A percentile compares a stretch with the other conserved stretches of the same genome.
phyloP scores from a whole-genome alignment of 2,329 filamentous ascomycete genomes.

The Boeremia exigua region DNA sequence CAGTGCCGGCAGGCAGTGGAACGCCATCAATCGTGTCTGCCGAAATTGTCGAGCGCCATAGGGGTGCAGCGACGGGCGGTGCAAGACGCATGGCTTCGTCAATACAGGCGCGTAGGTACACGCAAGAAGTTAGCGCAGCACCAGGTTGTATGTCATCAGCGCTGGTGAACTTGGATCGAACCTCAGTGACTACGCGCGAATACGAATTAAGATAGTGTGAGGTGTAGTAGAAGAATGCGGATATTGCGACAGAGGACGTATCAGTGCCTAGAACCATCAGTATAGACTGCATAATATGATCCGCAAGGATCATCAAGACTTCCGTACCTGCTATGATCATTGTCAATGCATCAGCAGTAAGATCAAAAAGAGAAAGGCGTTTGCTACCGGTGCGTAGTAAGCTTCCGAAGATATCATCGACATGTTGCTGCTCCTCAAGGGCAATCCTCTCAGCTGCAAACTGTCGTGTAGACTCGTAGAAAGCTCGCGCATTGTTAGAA shows the following conservation, averaged over 20 bases:
- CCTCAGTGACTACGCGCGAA: not conserved
- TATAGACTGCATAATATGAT: not conserved
- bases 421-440: not conserved
- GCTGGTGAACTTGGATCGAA: slow-evolving; percentile 12
- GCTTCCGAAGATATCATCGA: not conserved
- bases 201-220: slow-evolving; percentile 38
- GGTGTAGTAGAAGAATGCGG: slow-evolving; percentile 49
- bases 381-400: not conserved
- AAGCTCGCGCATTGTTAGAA: not conserved
- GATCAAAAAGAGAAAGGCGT: not conserved
- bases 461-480: not conserved
- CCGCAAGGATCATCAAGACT: not conserved
- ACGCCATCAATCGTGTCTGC: slow-evolving; percentile 29
- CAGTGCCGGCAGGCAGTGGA: slow-evolving; percentile 27
- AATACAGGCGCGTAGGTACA: slow-evolving; percentile 41
- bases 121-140: slow-evolving; percentile 22
- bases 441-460: not conserved
- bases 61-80: slow-evolving; percentile 27
- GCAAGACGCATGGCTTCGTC: slow-evolving; percentile 43
- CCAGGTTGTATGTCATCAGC: slow-evolving; percentile 29
- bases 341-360: not conserved
- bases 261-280: slow-evolving; percentile 30
- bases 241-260: slow-evolving; percentile 43
- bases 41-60: slow-evolving; percentile 28
- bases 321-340: not conserved